Base-by-base conservation (phyloP, 2,329 filamentous ascomycete species). In the Ophiostoma himal-ulmi region DNA sequence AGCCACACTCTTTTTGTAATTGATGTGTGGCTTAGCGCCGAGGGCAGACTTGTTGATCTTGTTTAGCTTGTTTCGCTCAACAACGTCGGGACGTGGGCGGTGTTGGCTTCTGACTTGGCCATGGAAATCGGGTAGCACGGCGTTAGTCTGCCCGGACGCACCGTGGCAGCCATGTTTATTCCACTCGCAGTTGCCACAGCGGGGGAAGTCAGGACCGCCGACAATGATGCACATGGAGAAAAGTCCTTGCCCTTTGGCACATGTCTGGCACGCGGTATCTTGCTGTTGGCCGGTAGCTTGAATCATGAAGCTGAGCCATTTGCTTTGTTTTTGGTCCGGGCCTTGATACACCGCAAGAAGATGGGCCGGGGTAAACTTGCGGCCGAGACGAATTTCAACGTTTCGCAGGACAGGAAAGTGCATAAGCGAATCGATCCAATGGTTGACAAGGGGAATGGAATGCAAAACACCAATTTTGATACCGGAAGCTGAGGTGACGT, bases 111-210 rank as follows among this genome's bases (percentile, higher is more conserved):
- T 41, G 5, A 37, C 30, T 48, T 70, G 37, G 69, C 26, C 26
- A 36, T 39, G 36, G n/a, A 30, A n/a, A n/a, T 41, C 14, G 22
- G 52, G 26, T 17, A 64, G 30, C 34, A 37, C 34, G 7, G 14
- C 37, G 11, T 65, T 65, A 3, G 34, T 39, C 20, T 11, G 20
- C 10, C 65, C 62, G 68, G 57, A 34, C 1, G 72, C 73, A 6
- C 75, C 75, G 14, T 76, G 73, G 67, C 77, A 79, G 4, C 74
- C 75, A 36, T 77, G 76, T 70, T 75, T 79, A 72, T 81, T 82
- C 83, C 83, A 85, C 73, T 84, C 82, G 72, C 83, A 85, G 72
- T 85, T 85, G 39, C 82, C 83, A 71, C 83, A 85, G 37, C 82
- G 81, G 3, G 80, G 79, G 69, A 84, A 83, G 4, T 81, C 76